Evolutionary conservation across 2,329 filamentous ascomycete species (phyloP), one percentile per base, ranked within the genome.

Genomic region (Cordyceps farinosa): DNA sequence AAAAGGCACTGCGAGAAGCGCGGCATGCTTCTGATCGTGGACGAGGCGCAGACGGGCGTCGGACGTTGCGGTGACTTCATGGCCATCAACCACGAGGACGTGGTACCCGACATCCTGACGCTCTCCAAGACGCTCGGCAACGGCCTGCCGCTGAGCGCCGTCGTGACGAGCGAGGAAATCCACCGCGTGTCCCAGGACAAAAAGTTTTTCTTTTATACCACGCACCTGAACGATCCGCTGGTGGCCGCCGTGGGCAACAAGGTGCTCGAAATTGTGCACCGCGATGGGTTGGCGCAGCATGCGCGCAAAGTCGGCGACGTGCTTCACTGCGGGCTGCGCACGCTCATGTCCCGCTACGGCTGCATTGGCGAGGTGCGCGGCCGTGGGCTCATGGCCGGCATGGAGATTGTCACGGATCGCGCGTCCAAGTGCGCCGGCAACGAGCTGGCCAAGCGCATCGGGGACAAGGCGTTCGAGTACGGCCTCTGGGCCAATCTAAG

Each of bases 361-460:
- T 88, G 84, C 70, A 84, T 88, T 58, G 86, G 86, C 1, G 84
- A 87, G 68, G 80, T 88, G 0, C 79, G 85, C 10, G 84, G 84
- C 0, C 77, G 84, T 0, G 85, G 85, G 0, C 74, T 87, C 9
- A 81, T 87, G 78, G 78, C 79, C 0, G 85, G 84, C 2, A 73
- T 87, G 8, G 84, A 87, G 71, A 84, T 88, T 65, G 80, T 88
- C 1, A 72, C 73, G 0, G 77, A 85, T 67, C 70, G 77, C 2
- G 69, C 74, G 40, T 82, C 78, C 0, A 86, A 84, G 65, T 72
- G 69, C 1, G 80, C 80, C 0, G 81, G 74, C 0, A 65, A 77
- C 2, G 80, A 82, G 5, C 70, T 87, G 30, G 83, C 80, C 0
- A 75, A 77, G 64, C 67, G 67, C 0, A 74, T 88, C 10, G 80